Percentiles rank a stretch among this genome's conserved stretches.
Evolutionary conservation across 345 rosid species (phyloP).

Genomic region (Aegle marmelos): DNA sequence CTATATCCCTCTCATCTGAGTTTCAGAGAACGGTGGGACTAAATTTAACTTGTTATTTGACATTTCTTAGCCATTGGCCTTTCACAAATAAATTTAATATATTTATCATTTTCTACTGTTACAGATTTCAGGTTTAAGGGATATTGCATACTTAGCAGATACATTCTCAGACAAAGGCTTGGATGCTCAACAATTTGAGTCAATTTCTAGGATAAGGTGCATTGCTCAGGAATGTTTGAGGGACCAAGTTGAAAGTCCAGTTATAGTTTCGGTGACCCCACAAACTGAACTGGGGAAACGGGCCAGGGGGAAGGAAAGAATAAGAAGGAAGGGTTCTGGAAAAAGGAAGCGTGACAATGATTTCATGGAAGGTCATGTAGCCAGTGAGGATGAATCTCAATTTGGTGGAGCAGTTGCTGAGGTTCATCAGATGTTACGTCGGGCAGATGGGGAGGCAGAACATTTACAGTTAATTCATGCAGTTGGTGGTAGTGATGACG

Average conservation of each 20-base stretch:
- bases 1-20: conserved; percentile 76
- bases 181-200: conserved; percentile 63
- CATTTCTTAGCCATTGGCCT: background rate
- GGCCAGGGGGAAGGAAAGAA: conserved; percentile 74
- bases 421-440: conserved; percentile 43
- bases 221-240: conserved; percentile 83
- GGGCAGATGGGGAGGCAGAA: conserved; percentile 30
- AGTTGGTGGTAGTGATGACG: conserved; percentile 36
- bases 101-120: conserved; percentile 4
- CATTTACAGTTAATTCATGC: conserved; percentile 30
- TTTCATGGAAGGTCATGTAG: conserved; percentile 49
- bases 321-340: conserved; percentile 65
- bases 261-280: conserved; percentile 28
- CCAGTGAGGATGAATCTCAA: conserved; percentile 55
- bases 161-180: conserved; percentile 61
- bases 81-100: background rate
- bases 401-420: conserved; percentile 46
- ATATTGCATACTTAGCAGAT: conserved; percentile 76
- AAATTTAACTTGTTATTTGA: conserved; percentile 10
- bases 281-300: conserved; percentile 63
- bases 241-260: conserved; percentile 60
- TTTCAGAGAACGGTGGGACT: conserved; percentile 73
- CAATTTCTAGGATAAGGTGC: conserved; percentile 62
- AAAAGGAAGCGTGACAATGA: conserved; percentile 68
- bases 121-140: conserved; percentile 81